phyloP scores from a whole-genome alignment of 164 flowering plant genomes.

The Chimonanthus salicifolius region DNA sequence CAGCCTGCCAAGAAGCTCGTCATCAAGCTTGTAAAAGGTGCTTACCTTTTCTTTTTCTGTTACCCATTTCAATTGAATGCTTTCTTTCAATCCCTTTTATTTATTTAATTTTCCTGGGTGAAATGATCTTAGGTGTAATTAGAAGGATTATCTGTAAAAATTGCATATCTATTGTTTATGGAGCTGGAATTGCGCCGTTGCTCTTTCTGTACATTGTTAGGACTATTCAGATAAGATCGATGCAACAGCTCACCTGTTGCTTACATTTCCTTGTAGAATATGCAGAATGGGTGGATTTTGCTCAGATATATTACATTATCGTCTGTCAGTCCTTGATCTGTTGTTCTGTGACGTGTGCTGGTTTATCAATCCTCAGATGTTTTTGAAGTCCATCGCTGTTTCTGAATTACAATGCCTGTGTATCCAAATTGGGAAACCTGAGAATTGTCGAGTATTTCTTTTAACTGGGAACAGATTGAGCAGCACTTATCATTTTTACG shows the following conservation, averaged over 20 bases:
- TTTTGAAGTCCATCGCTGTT: neutral
- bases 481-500: neutral
- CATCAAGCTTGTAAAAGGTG: conserved; percentile 81
- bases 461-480: neutral
- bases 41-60: neutral
- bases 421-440: neutral
- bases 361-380: neutral
- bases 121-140: no score
- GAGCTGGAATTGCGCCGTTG: neutral
- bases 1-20: conserved; percentile 89
- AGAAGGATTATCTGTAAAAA: neutral
- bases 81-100: neutral
- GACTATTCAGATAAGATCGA: neutral
- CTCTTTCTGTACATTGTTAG: neutral
- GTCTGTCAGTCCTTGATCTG: neutral
- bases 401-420: neutral
- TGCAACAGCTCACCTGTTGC: neutral
- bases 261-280: neutral
- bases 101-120: no score
- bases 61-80: neutral
- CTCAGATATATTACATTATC: neutral
- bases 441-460: neutral
- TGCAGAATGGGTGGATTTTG: neutral
- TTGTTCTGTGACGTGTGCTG: neutral
- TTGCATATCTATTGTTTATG: neutral